Evolutionary conservation across 768 basidiomycete species (phyloP).

Genomic region (Mycena filopes): DNA sequence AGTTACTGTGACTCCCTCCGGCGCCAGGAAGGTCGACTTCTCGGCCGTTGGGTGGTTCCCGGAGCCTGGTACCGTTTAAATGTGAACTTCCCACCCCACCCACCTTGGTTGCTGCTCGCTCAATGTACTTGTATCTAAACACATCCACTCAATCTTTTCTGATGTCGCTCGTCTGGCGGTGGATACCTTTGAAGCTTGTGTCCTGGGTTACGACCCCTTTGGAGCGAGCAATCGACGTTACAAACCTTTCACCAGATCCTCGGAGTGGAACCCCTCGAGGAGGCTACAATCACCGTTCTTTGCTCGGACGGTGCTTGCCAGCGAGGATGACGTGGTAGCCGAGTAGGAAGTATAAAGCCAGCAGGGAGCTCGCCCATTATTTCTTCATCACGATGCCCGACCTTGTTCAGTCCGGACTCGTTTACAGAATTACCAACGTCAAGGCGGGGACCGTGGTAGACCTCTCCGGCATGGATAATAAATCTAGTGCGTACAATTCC

Average conservation of each 20-base stretch:
- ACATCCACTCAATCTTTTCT: too few relatives aligned
- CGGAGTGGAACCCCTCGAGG: neutral
- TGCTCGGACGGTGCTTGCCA: neutral
- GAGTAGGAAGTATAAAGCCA: conserved; percentile 4
- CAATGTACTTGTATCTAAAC: too few relatives aligned
- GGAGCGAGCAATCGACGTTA: too few relatives aligned
- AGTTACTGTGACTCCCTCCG: conserved; percentile 66
- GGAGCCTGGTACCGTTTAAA: conserved; percentile 28
- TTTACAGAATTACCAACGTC: conserved; percentile 61
- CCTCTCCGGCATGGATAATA: conserved; percentile 63
- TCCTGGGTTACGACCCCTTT: too few relatives aligned
- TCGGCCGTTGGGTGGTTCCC: conserved; percentile 78
- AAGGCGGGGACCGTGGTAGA: conserved; percentile 64
- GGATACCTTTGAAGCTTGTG: too few relatives aligned
- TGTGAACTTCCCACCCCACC: too few relatives aligned
- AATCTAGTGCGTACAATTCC: conserved; percentile 48
- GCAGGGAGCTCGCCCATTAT: neutral
- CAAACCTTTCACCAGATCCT: neutral
- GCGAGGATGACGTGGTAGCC: neutral
- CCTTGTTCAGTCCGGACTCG: conserved; percentile 47
- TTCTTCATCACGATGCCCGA: conserved; percentile 23
- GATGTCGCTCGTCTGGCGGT: too few relatives aligned
- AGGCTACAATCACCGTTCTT: neutral
- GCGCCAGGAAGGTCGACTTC: conserved; percentile 69
- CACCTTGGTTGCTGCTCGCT: too few relatives aligned